These are phyloP conservation scores for Funneliformis caledonium DNA, from an alignment of 371 early-diverging fungal genomes.

Conservation along the genomic window DNA sequence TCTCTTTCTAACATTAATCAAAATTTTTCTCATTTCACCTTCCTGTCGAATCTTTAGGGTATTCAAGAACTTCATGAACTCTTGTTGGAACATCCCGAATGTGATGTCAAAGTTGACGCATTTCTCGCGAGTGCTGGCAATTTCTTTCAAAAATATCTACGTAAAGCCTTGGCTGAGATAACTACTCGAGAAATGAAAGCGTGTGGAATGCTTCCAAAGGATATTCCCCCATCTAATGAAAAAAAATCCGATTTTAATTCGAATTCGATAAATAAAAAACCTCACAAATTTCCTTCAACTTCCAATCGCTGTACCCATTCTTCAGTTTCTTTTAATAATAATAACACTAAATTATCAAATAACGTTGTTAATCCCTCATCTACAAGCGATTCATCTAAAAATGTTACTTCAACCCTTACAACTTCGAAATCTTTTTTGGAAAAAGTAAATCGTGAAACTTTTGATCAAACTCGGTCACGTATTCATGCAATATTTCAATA, in stretches of 20 bases:
- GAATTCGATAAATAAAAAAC: not conserved
- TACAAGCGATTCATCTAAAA: not conserved
- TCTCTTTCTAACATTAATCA: not conserved
- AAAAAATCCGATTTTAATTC: not conserved
- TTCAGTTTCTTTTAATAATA: not conserved
- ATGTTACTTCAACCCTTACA: not conserved
- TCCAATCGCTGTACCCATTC: not conserved
- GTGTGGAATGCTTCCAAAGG: slow-evolving; percentile 24
- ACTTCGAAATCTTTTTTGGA: slow-evolving; percentile 14
- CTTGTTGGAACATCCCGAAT: slow-evolving; percentile 36
- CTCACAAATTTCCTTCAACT: not conserved
- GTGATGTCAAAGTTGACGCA: slow-evolving; percentile 30
- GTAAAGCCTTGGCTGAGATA: slow-evolving; percentile 34
- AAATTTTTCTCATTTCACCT: not conserved
- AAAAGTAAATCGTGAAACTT: slow-evolving; percentile 30
- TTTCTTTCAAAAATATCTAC: slow-evolving; percentile 38
- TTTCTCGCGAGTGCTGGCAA: slow-evolving; percentile 34
- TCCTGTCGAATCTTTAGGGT: too few species aligned
- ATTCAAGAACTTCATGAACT: slow-evolving; percentile 36
- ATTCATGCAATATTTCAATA: slow-evolving; percentile 36
- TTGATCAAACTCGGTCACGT: slow-evolving; percentile 38
- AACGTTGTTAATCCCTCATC: not conserved
- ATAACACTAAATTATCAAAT: not conserved
- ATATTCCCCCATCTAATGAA: not conserved
- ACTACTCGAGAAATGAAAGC: slow-evolving; percentile 30